phyloP scores from a whole-genome alignment of 805 yeast species.

The Blastobotrys muscicola region DNA sequence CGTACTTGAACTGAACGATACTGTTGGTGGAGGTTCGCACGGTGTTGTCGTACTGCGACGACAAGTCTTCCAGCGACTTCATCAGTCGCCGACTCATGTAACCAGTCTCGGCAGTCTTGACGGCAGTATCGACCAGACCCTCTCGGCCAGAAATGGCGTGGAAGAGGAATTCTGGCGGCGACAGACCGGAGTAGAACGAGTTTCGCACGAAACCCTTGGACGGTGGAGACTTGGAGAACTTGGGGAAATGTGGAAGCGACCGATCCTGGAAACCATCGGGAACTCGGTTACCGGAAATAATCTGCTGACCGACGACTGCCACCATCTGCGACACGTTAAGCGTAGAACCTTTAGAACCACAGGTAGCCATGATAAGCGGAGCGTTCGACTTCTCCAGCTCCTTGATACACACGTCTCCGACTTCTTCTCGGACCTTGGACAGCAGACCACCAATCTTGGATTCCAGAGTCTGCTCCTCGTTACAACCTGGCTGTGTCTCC shows the following conservation, averaged over 20 bases:
- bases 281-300: constrained; percentile 96
- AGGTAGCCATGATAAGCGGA: constrained; percentile 96
- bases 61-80: constrained; percentile 95
- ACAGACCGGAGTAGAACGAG: constrained; percentile 85
- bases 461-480: constrained; percentile 95
- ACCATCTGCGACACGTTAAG: constrained; percentile 99
- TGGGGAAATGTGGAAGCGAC: constrained; percentile 92
- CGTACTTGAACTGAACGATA: constrained; percentile 94
- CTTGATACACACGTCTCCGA: constrained; percentile 92
- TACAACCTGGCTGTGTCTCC: constrained; percentile 98
- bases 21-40: constrained; percentile 94
- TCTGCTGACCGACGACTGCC: constrained; percentile 99
- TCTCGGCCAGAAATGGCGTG: constrained; percentile 99
- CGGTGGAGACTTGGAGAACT: constrained; percentile 93
- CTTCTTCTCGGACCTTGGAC: constrained; percentile 97
- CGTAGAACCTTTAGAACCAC: constrained; percentile 98
- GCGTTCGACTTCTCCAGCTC: constrained; percentile 88
- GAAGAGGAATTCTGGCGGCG: constrained; percentile 95
- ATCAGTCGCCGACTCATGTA: constrained; percentile 96
- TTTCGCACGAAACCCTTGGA: constrained; percentile 96
- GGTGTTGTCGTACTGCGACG: constrained; percentile 86
- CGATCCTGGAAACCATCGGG: constrained; percentile 99
- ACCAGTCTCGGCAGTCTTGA: constrained; percentile 98
- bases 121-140: constrained; percentile 99
- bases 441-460: constrained; percentile 94